Base-by-base conservation (phyloP, 345 rosid species). In the Dovyalis caffra region DNA sequence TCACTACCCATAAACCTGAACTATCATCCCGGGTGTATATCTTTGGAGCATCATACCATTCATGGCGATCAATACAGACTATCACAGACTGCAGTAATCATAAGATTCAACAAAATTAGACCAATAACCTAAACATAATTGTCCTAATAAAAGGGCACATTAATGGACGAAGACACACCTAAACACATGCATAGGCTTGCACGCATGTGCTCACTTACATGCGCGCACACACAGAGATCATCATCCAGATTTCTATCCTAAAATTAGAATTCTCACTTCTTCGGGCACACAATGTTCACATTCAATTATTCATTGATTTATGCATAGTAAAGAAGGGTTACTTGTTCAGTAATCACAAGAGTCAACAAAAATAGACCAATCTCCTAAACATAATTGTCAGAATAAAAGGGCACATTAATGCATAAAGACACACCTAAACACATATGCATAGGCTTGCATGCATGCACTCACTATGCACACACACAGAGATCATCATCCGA, bases 41-140 rank as follows among this genome's bases (percentile, higher is more conserved):
- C 82, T 86, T 97, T 45, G 99, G 96, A 79, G 93, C 87, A 63
- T 92, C 93, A 76, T 91, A 95, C 99, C 99, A 95, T 79, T 93
- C 98, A 84, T 95, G 99, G 70, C 92, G 91, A 84, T 93, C 98
- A 67, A 91, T 78, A 23, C 95, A 91, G 66, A 95, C 94, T 76
- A 95, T 77, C 75, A 85, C 96, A 61, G 92, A 90, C 99, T 95
- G 92, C 88, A 87, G 74, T 60, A 78, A 82, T 74, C 71, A 53
- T 32, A 63, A 12, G 14, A 49, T 32, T 37, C n/a, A 21, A 5
- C 26, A 64, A 35, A 71, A 63, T 57, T 35, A 15, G 69, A 64
- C 5, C 35, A 61, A 66, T 47, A 60, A 38, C 31, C 35, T 66
- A 1, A 16, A 62, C 32, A 6, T 11, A 23, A 65, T 62, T 21